These are phyloP conservation scores for Crithidia mellificae DNA, from an alignment of 208 protist genomes.

Conservation along the genomic window DNA sequence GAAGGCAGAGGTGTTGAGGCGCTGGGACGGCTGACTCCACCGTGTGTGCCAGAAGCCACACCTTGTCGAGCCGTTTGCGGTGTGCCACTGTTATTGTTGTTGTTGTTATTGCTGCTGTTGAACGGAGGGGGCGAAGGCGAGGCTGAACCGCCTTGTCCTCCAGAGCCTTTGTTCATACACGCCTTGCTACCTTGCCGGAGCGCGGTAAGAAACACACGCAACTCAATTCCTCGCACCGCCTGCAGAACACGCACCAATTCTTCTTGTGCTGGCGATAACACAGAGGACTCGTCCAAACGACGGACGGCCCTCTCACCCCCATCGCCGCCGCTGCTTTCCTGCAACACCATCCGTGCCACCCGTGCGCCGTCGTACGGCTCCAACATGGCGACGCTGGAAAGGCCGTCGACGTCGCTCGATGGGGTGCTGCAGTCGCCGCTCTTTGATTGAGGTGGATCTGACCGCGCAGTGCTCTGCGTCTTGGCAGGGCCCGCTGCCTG, in stretches of 20 bases:
- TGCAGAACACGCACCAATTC: constrained; percentile 31
- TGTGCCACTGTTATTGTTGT: background rate
- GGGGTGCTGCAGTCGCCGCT: background rate
- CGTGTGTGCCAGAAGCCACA: background rate
- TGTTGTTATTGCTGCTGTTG: too few relatives aligned
- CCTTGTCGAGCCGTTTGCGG: too few relatives aligned
- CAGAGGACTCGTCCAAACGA: background rate
- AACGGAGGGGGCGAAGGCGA: background rate
- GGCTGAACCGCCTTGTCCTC: background rate
- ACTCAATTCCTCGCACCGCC: constrained; percentile 36
- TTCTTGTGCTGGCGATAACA: background rate
- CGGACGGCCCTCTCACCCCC: too few relatives aligned
- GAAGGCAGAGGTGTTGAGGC: too few relatives aligned
- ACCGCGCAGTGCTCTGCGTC: too few relatives aligned
- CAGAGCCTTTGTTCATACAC: background rate
- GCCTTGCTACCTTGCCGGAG: constrained; percentile 25
- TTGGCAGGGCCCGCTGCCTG: too few relatives aligned
- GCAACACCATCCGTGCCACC: constrained; percentile 30
- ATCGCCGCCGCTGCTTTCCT: background rate
- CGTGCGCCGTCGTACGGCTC: constrained; percentile 35
- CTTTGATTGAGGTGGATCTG: too few relatives aligned
- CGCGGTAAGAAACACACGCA: constrained; percentile 30
- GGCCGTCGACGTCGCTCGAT: background rate
- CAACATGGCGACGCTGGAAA: constrained; percentile 18
- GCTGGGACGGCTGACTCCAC: too few relatives aligned